Base-by-base conservation (phyloP, 2,329 filamentous ascomycete species). In the Botryotinia narcissicola region DNA sequence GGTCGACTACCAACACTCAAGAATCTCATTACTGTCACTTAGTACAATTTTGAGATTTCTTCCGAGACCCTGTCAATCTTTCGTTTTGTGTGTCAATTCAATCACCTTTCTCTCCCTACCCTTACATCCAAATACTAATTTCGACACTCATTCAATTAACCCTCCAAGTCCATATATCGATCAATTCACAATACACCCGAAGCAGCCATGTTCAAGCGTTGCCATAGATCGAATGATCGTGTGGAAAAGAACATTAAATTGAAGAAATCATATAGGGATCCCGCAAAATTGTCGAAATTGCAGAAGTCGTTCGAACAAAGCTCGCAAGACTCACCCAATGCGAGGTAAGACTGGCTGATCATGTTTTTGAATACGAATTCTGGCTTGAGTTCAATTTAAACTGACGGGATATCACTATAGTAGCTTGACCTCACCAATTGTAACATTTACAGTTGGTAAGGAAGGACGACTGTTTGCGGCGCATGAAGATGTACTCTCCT, bases 381-480 rank as follows among this genome's bases (percentile, higher is more conserved):
- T 25, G 12, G 32, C 22, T 44, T 29, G 25, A 57, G 10, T 37
- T 42, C 5, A n/a, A 42, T 68, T 9, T n/a, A 37, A 71, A 60
- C 75, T 77, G 46, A 77, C 61, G 22, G 14, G 25, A 35, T 22
- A 75, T 68, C 71, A 46, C 29, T 66, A 76, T 78, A 81, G 79
- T 62, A 78, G 76, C 74, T 78, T 81, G 68, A 81, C 86, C 76
- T 90, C 89, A 75, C 92, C 94, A 81, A 97, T 97, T 83, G 87
- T 97, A 84, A 97, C 94, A 75, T 86, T 98, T 79, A 90, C 92
- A 78, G 91, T 98, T 81, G 95, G 95, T 79, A 86, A 85, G 79
- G 94, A 97, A 81, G 92, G 92, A 82, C 92, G 95, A 80, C 88
- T 97, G 83, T 98, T 98, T 87, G 95, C 95, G 80, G 95, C 94